phyloP scores from a whole-genome alignment of 106 monocot species.

The Chionographis japonica region DNA sequence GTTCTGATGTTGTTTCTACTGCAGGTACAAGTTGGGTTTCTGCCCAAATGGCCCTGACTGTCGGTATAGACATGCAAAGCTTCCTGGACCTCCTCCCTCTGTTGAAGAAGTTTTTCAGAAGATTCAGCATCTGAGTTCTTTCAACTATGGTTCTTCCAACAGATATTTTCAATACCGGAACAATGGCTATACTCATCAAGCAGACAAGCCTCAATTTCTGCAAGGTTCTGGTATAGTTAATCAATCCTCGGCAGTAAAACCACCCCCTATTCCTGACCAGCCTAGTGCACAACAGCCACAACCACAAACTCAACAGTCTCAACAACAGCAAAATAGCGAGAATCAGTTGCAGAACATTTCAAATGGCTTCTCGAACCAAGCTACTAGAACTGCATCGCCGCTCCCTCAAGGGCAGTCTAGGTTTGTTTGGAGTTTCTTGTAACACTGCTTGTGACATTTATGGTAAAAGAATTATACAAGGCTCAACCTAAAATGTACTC shows the following conservation, averaged over 20 bases:
- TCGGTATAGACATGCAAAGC: slow-evolving; percentile 90
- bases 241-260: slow-evolving; percentile 31
- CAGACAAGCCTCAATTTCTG: slow-evolving; percentile 51
- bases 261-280: slow-evolving; percentile 19
- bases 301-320: slow-evolving; percentile 31
- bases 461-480: slow-evolving; percentile 22
- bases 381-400: slow-evolving; percentile 66
- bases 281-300: slow-evolving; percentile 41
- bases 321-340: slow-evolving; percentile 33
- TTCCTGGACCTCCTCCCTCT: slow-evolving; percentile 88
- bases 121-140: slow-evolving; percentile 84
- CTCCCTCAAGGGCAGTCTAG: slow-evolving; percentile 99
- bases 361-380: slow-evolving; percentile 60
- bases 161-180: slow-evolving; percentile 72
- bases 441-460: slow-evolving; percentile 2
- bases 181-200: slow-evolving; percentile 52
- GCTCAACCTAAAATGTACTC: slow-evolving; percentile 34
- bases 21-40: slow-evolving; percentile 97
- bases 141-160: slow-evolving; percentile 54
- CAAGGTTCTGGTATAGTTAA: slow-evolving; percentile 29
- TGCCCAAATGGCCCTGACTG: slow-evolving; percentile 97
- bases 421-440: slow-evolving; percentile 81
- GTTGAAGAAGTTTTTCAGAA: slow-evolving; percentile 96
- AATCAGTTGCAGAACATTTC: slow-evolving; percentile 40
- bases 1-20: slow-evolving; percentile 1